A percentile compares a stretch with the other conserved stretches of the same genome.
Evolutionary conservation across 768 basidiomycete genomes (phyloP).

Genomic region (Lactarius hatsudake): DNA sequence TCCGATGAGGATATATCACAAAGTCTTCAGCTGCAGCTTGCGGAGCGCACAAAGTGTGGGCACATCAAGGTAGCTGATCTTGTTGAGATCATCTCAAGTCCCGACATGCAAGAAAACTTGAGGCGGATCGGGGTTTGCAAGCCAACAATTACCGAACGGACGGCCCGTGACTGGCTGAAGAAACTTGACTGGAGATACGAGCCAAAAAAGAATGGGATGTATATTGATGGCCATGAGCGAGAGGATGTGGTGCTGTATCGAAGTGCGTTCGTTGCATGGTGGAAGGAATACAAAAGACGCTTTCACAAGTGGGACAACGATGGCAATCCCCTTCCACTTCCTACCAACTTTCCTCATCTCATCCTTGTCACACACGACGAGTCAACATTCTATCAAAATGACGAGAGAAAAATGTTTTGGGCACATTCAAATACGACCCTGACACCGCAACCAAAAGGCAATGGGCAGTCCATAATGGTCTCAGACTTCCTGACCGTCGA

Average conservation of each 20-base stretch:
- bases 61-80: no score
- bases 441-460: no score
- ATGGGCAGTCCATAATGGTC: no score
- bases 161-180: conserved; percentile 40
- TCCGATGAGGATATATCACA: no score
- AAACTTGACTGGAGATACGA: conserved; percentile 35
- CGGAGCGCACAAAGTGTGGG: no score
- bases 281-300: conserved; percentile 18
- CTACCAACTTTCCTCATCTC: conserved; percentile 28
- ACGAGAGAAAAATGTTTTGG: no score
- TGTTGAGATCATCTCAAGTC: no score
- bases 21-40: no score
- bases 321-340: neutral
- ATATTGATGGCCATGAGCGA: conserved; percentile 35
- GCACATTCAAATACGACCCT: no score
- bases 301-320: neutral
- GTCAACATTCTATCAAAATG: no score
- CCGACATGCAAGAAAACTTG: conserved; percentile 34
- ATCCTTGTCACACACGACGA: no score
- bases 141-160: conserved; percentile 32
- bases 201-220: conserved; percentile 14
- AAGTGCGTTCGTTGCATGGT: conserved; percentile 31
- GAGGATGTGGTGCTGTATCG: conserved; percentile 38
- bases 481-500: conserved; percentile 29
- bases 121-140: conserved; percentile 36